Base-by-base conservation (phyloP, 352 stramenopile species). In the Globisporangium mamillatum region DNA sequence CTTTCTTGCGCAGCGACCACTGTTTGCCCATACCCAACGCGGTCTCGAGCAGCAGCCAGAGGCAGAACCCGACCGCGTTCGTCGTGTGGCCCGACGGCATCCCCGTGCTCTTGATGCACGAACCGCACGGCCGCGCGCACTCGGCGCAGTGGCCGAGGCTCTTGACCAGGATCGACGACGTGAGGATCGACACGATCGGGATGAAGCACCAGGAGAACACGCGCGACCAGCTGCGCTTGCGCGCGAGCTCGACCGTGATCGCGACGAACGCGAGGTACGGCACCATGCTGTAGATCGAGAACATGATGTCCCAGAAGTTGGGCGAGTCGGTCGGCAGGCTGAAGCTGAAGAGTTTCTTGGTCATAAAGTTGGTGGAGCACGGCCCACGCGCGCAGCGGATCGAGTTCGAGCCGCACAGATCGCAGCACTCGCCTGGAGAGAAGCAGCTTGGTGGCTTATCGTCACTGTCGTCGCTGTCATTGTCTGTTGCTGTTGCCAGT, bases 81-180 rank as follows among this genome's bases (percentile, higher is more conserved):
- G 79, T 77, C 29, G 80, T 69, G 69, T 89, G 80, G 22, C 80
- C 78, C n/a, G 80, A 89, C 3, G 80, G 80, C 70, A 89, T 82
- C n/a, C 80, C 78, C 24, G 77, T 81, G 66, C 66, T 82, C 24
- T 56, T 70, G 18, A 89, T 60, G 48, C 78, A 89, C 50, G 73
- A 74, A 46, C 79, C 80, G 55, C 80, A 89, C 20, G 80, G 80
- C 2, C 80, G 78, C 25, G 65, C 36, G 52, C 80, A 89, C 27
- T 85, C 75, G 44, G 29, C 73, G 69, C 80, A 89, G 34, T 81
- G 67, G 27, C 80, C 80, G 2, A 85, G 63, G 38, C 61, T 73
- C 59, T 72, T 78, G 38, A 87, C 75, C 56, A 85, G 70, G 52
- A 84, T 66, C 3, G 65, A 61, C 6, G 50, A 44, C 57, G 83